Base-by-base conservation (phyloP, 1,284 basidiomycete genomes). In the Boletus sp. region DNA sequence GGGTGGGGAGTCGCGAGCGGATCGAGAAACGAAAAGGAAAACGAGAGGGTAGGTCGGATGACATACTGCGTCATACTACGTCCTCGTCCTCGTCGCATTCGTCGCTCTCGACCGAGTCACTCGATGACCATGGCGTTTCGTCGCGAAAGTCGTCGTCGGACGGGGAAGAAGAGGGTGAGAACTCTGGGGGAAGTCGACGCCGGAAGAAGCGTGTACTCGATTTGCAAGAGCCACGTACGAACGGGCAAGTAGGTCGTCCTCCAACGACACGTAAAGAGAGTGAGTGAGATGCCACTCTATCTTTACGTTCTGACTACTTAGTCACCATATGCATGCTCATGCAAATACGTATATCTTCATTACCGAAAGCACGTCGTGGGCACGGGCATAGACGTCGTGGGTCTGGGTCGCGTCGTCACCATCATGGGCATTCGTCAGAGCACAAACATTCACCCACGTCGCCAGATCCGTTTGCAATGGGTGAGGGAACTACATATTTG, bases 121-220 rank as follows among this genome's bases (percentile, higher is more conserved):
- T 36, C 3, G 48, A 51, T 25, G 57, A 55, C 6, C 46, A 8
- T 12, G 32, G 17, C 7, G 7, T n/a, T 2, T 49, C 46, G 8
- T 38, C 49, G 7, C 39, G 57, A 17, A 50, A 22, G 26, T 52
- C 52, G 17, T 46, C 57, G 5, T 48, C 46, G 20, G 56, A 44
- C 6, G 50, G 26, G 17, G 62, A 65, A 3, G 59, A 48, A 8
- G 60, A 45, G 1, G 52, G 34, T 5, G 40, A 45, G 8, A 41
- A 13, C 16, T 58, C 43, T 7, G 50, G 48, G 10, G 45, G 27
- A 7, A 51, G 47, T 41, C 52, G 47, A 2, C 48, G 35, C 25
- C 47, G 59, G 2, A 62, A 64, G 44, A 64, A 61, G 40, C 55
- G 59, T 6, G 55, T 36, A 7, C 9, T 62, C 3, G 57, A 59